Base-by-base conservation (phyloP, 371 early-diverging fungal genomes). In the Entomophthora muscae region DNA sequence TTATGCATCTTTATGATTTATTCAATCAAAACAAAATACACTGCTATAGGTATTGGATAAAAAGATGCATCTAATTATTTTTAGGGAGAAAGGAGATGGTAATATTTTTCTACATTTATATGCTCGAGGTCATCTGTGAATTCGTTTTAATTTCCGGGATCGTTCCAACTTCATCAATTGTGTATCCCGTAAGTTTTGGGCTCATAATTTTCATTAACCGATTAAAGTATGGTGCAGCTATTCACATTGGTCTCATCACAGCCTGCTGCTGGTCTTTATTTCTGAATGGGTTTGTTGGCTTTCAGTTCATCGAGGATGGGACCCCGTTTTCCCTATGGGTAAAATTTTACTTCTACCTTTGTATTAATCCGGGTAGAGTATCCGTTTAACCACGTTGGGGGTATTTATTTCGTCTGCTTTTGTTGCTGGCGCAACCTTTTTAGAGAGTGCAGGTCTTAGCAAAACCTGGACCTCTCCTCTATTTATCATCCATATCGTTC, bases 1-100 rank as follows among this genome's bases (percentile, higher is more conserved):
- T 94, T 96, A 93, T 87, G 95, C 10, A 78, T 83, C 31, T 91
- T 93, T 70, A 96, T 96, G 95, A 93, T 96, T 71, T 89, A 84
- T 72, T 93, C 94, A 71, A 88, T 95, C 69, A 85, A 87, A 68
- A 83, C 87, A 30, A 96, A 96, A 76, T 95, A 93, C 75, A 96
- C 95, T 21, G 97, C 97, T 32, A 93, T 96, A 58, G 95, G 95
- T 85, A 76, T 73, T 78, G 28, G 17, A 17, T 24, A 2, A 28
- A 17, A 71, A 70, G 1, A 66, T 30, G 65, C n/a, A 17, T 23
- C 12, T 33, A 56, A 52, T 52, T 27, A 7, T 53, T n/a, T n/a
- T 29, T 71, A 86, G 90, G 90, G 52, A 87, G 97, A 54, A 92
- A 91, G 78, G 97, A 95, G 75, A 93, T 95, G 67, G 89, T 92